Conservation (phyloP, 1,284 basidiomycete species). For the Pseudozyma flocculosa region DNA sequence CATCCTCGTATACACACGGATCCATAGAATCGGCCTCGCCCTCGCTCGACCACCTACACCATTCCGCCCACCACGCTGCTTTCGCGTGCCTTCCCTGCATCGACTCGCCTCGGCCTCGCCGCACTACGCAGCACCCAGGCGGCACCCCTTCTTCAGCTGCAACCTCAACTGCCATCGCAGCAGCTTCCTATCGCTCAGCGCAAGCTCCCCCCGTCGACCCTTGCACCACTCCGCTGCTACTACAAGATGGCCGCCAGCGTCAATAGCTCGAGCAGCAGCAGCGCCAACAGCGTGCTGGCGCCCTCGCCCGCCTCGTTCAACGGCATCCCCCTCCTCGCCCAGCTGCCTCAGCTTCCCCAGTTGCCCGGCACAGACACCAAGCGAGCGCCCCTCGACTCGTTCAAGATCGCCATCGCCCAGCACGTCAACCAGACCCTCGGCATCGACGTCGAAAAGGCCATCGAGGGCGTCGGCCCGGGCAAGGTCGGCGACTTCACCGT, state of each 20-base stretch:
- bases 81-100: neutral
- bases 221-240: too few species aligned
- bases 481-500: conserved; percentile 85
- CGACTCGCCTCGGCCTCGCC: neutral
- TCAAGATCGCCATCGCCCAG: conserved; percentile 79
- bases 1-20: too few species aligned
- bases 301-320: conserved; percentile 42
- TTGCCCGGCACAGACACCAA: conserved; percentile 65
- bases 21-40: too few species aligned
- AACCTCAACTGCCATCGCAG: too few species aligned
- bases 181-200: too few species aligned
- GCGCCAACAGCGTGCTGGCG: conserved; percentile 23
- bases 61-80: neutral
- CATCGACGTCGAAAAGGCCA: conserved; percentile 65
- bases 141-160: too few species aligned
- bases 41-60: neutral
- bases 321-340: conserved; percentile 60
- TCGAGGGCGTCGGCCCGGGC: conserved; percentile 83
- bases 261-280: neutral
- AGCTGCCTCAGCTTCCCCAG: conserved; percentile 51
- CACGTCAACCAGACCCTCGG: conserved; percentile 72
- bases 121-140: too few species aligned
- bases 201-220: too few species aligned
- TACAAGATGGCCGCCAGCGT: neutral
- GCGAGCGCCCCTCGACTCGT: conserved; percentile 75